Evolutionary conservation across 805 yeast species (phyloP).

Genomic region (Diddensiella santjacobensis): DNA sequence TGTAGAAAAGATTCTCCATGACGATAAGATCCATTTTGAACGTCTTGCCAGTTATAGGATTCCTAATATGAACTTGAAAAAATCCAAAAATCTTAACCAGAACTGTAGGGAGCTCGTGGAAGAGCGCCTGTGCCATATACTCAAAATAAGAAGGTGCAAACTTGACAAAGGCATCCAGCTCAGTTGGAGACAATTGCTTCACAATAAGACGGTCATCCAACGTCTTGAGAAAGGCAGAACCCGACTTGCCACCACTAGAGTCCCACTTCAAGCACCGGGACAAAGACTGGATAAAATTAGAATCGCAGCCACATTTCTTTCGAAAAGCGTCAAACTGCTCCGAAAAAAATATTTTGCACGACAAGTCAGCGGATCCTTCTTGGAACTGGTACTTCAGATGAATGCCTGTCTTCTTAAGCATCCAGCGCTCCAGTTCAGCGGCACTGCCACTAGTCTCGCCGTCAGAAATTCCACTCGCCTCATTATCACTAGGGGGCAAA

Average conservation of each 20-base stretch:
- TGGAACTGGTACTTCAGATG: conserved; percentile 90
- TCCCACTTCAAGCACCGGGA: conserved; percentile 95
- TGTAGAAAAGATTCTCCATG: conserved; percentile 93
- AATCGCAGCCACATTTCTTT: conserved; percentile 72
- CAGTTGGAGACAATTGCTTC: conserved; percentile 83
- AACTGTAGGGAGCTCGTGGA: conserved; percentile 92
- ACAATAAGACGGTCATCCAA: conserved; percentile 84
- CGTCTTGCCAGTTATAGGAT: conserved; percentile 67
- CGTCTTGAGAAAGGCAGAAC: conserved; percentile 89
- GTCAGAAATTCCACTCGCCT: conserved; percentile 8
- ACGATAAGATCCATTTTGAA: conserved; percentile 87
- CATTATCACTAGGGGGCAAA: conserved; percentile 5
- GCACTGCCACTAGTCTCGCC: conserved; percentile 18
- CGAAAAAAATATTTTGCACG: conserved; percentile 91
- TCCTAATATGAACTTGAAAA: conserved; percentile 86
- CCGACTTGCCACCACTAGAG: conserved; percentile 94
- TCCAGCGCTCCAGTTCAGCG: conserved; percentile 58
- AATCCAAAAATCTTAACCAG: conserved; percentile 93
- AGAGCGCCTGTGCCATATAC: conserved; percentile 90
- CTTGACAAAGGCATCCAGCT: conserved; percentile 87
- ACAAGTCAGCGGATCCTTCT: conserved; percentile 75
- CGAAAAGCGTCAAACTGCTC: conserved; percentile 96
- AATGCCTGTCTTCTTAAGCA: conserved; percentile 79
- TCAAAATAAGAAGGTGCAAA: conserved; percentile 97
- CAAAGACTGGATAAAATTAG: conserved; percentile 78